A percentile compares a stretch with the other conserved stretches of the same genome.
Evolutionary conservation across 768 basidiomycete genomes (phyloP).

Genomic region (Fibroporia radiculosa): DNA sequence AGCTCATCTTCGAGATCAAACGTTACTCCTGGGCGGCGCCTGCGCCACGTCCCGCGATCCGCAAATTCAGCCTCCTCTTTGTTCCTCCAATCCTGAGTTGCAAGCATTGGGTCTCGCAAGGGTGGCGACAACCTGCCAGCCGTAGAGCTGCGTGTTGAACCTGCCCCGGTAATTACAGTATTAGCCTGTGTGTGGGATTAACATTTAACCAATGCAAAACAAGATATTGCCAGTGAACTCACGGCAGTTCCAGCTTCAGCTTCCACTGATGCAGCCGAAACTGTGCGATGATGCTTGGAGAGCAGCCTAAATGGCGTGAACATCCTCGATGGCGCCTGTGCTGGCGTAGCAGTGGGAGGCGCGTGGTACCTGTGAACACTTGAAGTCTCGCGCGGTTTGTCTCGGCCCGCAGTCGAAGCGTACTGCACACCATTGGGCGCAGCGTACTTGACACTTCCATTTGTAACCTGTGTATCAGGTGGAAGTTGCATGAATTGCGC

Average conservation of each 20-base stretch:
- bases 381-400: constrained; percentile 1
- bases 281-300: constrained; percentile 52
- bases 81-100: constrained; percentile 67
- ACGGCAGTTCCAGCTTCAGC: constrained; percentile 77
- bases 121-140: constrained; percentile 48
- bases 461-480: too few relatives aligned
- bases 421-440: too few relatives aligned
- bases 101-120: constrained; percentile 53
- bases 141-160: constrained; percentile 58
- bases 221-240: constrained; percentile 23
- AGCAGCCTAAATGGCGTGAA: constrained; percentile 61
- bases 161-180: constrained; percentile 67
- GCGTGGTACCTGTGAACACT: neutral
- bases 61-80: constrained; percentile 46
- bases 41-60: constrained; percentile 24
- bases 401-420: neutral
- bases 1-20: constrained; percentile 25
- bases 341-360: constrained; percentile 13
- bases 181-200: constrained; percentile 46
- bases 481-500: too few relatives aligned
- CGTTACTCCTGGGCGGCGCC: constrained; percentile 26
- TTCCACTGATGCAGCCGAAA: constrained; percentile 71
- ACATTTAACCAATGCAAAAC: neutral
- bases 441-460: too few relatives aligned
- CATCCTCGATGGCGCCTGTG: constrained; percentile 28